These are phyloP conservation scores for Hydrangea macrophylla DNA, from an alignment of 148 eudicot species.

Conservation along the genomic window DNA sequence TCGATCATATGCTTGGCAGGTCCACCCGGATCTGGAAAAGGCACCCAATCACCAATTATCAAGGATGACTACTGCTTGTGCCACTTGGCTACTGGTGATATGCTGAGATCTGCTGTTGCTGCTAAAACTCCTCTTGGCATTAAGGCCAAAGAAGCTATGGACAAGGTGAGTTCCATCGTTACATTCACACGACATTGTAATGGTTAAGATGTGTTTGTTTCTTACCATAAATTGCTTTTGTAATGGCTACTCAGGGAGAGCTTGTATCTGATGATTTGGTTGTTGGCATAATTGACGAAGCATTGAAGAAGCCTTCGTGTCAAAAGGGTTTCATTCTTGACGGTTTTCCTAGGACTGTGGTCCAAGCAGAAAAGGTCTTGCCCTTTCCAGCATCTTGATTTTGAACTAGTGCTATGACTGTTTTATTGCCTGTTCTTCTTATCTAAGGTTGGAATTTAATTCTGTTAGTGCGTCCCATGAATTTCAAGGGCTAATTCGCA, in stretches of 20 bases:
- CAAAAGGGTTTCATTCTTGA: slow-evolving; percentile 95
- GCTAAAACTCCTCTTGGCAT: slow-evolving; percentile 90
- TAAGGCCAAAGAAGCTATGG: slow-evolving; percentile 95
- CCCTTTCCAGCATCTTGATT: neutral
- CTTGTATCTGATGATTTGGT: slow-evolving; percentile 97
- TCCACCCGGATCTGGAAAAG: slow-evolving; percentile 98
- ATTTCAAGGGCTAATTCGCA: too few relatives aligned
- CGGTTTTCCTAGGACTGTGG: slow-evolving; percentile 96
- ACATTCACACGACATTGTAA: neutral
- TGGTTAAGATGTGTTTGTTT: neutral
- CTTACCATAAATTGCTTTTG: neutral
- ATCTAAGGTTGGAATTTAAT: too few relatives aligned
- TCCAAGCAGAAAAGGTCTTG: slow-evolving; percentile 85
- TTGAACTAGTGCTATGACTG: neutral
- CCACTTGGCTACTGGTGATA: slow-evolving; percentile 96
- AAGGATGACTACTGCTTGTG: slow-evolving; percentile 97
- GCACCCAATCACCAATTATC: slow-evolving; percentile 90
- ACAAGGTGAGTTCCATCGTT: slow-evolving; percentile 43
- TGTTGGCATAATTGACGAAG: slow-evolving; percentile 92
- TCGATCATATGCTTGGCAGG: slow-evolving; percentile 34
- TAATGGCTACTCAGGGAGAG: slow-evolving; percentile 53
- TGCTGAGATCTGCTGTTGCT: slow-evolving; percentile 96
- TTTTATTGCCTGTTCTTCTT: too few relatives aligned
- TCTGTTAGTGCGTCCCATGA: too few relatives aligned
- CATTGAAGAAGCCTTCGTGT: slow-evolving; percentile 88